Percentiles rank a stretch among this genome's conserved stretches.
phyloP scores from a whole-genome alignment of 768 basidiomycete genomes.

The Exidia glandulosa region DNA sequence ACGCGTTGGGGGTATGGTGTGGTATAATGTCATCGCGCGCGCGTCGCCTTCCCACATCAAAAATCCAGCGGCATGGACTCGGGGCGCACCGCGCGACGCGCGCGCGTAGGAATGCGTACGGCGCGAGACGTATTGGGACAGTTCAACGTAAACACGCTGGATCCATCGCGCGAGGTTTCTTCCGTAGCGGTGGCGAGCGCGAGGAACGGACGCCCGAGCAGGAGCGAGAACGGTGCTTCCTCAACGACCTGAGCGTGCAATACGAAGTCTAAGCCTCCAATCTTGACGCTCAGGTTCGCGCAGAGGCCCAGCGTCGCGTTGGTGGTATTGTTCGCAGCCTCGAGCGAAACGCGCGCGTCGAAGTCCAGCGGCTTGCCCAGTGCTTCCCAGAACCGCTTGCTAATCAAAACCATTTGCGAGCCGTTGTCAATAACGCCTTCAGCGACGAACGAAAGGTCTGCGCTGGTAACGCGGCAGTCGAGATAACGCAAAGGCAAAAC shows the following conservation, averaged over 20 bases:
- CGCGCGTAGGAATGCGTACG: not conserved
- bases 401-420: not conserved
- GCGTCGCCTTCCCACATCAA: not conserved
- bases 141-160: not conserved
- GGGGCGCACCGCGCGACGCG: not conserved
- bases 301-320: not conserved
- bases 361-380: not conserved
- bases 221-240: conserved; percentile 3
- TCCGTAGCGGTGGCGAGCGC: not conserved
- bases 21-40: not conserved
- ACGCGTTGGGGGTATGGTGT: not conserved
- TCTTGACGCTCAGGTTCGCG: conserved; percentile 1
- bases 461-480: not conserved
- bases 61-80: not conserved
- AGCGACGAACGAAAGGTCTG: too few species aligned
- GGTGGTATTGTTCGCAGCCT: not conserved
- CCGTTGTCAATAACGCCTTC: not conserved
- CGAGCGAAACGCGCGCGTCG: not conserved
- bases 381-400: not conserved
- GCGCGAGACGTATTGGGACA: not conserved
- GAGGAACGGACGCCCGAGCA: conserved; percentile 7
- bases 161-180: not conserved
- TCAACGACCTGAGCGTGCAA: conserved; percentile 8
- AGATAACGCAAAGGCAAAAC: not conserved
- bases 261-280: not conserved